Evolutionary conservation across 768 basidiomycete genomes (phyloP).

Genomic region (Lactifluus piperatus): DNA sequence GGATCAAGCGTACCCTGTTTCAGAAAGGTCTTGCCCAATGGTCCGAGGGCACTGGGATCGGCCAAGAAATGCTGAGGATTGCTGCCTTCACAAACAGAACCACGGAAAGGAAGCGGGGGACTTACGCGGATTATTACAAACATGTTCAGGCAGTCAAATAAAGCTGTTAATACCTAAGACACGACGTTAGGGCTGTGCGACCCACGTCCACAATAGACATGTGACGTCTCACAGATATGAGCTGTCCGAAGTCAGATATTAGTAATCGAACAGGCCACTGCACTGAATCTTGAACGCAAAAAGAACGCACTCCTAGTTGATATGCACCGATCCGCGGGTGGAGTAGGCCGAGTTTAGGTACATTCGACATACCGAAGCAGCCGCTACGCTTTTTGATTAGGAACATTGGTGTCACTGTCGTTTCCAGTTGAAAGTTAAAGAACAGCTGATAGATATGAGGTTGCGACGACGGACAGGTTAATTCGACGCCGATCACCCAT

Average conservation of each 20-base stretch:
- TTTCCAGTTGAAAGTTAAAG: not conserved
- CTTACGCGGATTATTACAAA: slow-evolving; percentile 6
- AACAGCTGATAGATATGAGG: not conserved
- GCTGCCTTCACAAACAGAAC: not conserved
- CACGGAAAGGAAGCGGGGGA: not conserved
- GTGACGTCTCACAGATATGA: slow-evolving; percentile 4
- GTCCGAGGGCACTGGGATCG: slow-evolving; percentile 6
- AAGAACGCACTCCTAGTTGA: slow-evolving; percentile 15
- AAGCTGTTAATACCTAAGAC: not conserved
- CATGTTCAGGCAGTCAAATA: slow-evolving; percentile 14
- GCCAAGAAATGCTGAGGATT: slow-evolving; percentile 12
- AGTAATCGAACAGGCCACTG: not conserved
- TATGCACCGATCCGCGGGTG: not conserved
- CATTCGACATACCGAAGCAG: slow-evolving; percentile 12
- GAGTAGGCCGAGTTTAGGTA: not conserved
- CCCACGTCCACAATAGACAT: not conserved
- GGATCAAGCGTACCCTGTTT: slow-evolving; percentile 14
- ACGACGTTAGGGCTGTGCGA: not conserved
- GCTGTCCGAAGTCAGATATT: not conserved
- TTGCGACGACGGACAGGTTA: not conserved
- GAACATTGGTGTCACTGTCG: slow-evolving; percentile 4
- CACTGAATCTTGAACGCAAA: no score
- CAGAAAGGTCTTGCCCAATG: slow-evolving; percentile 13
- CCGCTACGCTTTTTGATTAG: not conserved
- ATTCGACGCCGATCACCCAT: slow-evolving; percentile 6